Base-by-base conservation (phyloP, 768 basidiomycete species). In the Clitopilus hobsonii region DNA sequence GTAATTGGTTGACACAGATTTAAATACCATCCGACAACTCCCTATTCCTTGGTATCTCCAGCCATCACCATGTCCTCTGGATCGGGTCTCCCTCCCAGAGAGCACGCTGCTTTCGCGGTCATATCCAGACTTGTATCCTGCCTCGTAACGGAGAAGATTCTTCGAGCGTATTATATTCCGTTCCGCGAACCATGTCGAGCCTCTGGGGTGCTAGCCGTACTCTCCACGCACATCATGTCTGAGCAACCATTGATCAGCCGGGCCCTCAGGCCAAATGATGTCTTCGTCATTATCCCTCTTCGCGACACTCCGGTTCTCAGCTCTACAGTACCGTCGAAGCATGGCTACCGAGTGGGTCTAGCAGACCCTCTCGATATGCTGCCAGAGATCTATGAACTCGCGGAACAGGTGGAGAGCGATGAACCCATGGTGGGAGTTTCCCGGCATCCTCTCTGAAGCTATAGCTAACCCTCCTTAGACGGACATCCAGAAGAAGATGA, bases 311-410 rank as follows among this genome's bases (percentile, higher is more conserved):
- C 82, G 2, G 70, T 79, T 1, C 70, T 80, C 52, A 69, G 69
- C 14, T 68, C 64, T 16, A 48, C 60, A 11, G 45, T 55, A 22
- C 23, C 49, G 1, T 67, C 67, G 41, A 69, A 67, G 52, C 70
- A 77, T 57, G 79, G 77, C 18, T 63, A 64, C 11, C 61, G 65
- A 10, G 72, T 83, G 29, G 78, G 75, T 26, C 72, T 83, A 18
- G 65, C 82, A 8, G 81, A 84, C 60, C 82, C 82, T 4, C 66
- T 83, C n/a, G 82, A 84, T 61, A 83, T 84, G 80, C 53, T 75
- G 16, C 77, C 79, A 1, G 68, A 67, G 27, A 62, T 77, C 24
- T 79, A 72, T 55, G 70, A 76, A 36, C 57, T 73, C 16, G 57
- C 59, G n/a, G 51, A 51, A 29, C 52, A 18, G 11, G 25, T 25